Evolutionary conservation across 257 asterid genomes (phyloP).

Genomic region (Solanum pennellii): DNA sequence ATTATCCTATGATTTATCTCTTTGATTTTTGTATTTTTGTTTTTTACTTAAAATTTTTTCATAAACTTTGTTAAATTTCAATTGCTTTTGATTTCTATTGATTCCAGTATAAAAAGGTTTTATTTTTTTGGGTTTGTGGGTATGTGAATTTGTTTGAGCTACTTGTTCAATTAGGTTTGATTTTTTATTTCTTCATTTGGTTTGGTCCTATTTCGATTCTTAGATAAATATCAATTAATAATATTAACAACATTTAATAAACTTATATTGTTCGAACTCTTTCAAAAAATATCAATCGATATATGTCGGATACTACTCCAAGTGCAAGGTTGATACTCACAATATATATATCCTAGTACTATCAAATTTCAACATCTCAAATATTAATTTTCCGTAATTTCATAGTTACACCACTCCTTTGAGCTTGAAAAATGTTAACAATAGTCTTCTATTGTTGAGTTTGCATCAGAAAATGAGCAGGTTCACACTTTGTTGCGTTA

Average conservation of each 20-base stretch:
- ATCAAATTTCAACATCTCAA: not conserved
- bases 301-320: not conserved
- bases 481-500: slow-evolving; percentile 55
- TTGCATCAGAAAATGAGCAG: slow-evolving; percentile 37
- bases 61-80: not conserved
- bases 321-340: not conserved
- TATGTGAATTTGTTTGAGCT: not conserved
- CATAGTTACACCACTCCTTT: not conserved
- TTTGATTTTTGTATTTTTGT: not conserved
- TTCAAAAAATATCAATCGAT: not conserved
- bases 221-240: not conserved
- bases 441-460: not conserved
- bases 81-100: no score
- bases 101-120: no score
- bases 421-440: not conserved
- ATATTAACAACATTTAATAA: not conserved
- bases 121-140: not conserved
- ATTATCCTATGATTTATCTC: not conserved
- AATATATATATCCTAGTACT: not conserved
- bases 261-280: not conserved
- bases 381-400: not conserved
- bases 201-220: not conserved
- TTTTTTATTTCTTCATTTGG: no score
- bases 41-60: not conserved
- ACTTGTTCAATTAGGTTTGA: not conserved